Evolutionary conservation across 768 basidiomycete genomes (phyloP).

Genomic region (Leccinellum rugosiceps): DNA sequence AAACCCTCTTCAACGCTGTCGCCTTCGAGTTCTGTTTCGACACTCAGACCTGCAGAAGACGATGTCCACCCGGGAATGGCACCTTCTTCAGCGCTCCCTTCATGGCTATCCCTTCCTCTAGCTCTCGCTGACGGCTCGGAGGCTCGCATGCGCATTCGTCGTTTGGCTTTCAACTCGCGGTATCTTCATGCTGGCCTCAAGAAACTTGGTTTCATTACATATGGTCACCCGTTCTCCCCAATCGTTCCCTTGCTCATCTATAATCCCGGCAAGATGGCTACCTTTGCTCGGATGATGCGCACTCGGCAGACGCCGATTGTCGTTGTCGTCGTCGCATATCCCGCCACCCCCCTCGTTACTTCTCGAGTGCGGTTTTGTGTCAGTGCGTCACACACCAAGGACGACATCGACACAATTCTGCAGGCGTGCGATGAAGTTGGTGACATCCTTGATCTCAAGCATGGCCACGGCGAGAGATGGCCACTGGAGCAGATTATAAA

Average conservation of each 20-base stretch:
- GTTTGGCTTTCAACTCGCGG: constrained; percentile 92
- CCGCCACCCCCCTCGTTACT: constrained; percentile 86
- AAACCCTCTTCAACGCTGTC: constrained; percentile 24
- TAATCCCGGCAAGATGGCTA: constrained; percentile 90
- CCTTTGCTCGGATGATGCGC: constrained; percentile 89
- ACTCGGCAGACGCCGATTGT: constrained; percentile 73
- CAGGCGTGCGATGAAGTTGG: constrained; percentile 91
- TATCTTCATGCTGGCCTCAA: constrained; percentile 84
- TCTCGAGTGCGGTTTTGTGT: constrained; percentile 92
- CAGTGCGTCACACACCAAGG: constrained; percentile 94
- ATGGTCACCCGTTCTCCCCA: constrained; percentile 87
- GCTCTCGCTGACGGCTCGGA: constrained; percentile 78
- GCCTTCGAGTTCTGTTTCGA: constrained; percentile 29
- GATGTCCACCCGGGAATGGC: constrained; percentile 67
- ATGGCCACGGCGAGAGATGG: constrained; percentile 73
- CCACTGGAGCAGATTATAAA: constrained; percentile 66
- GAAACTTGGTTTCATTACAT: constrained; percentile 96
- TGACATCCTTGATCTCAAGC: constrained; percentile 85
- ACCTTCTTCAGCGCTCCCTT: constrained; percentile 58
- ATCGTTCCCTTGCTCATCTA: constrained; percentile 92
- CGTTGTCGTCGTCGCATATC: constrained; percentile 88
- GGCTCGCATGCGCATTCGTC: constrained; percentile 75
- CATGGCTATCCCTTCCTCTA: constrained; percentile 76
- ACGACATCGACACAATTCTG: constrained; percentile 86
- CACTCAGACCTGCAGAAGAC: constrained; percentile 37